A percentile compares a stretch with the other conserved stretches of the same genome.
Evolutionary conservation across 1,284 basidiomycete species (phyloP).

Genomic region (Rhodofomes roseus): DNA sequence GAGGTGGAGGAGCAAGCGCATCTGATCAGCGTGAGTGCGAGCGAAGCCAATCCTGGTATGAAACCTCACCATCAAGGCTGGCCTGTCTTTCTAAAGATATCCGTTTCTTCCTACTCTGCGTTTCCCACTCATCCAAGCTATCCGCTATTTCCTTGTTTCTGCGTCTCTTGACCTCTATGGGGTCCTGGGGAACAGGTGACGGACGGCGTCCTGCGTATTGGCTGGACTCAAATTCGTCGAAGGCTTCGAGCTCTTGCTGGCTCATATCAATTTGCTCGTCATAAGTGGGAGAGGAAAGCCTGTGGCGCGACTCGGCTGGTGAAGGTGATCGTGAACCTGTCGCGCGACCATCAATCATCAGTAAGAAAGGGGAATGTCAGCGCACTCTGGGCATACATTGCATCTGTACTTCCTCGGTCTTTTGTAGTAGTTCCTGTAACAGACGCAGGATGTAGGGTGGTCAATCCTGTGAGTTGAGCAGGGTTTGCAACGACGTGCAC

Average conservation of each 20-base stretch:
- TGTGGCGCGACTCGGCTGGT: constrained; percentile 40
- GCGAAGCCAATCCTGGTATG: too few species aligned
- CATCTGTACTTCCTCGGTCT: too few species aligned
- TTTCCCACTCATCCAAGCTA: neutral
- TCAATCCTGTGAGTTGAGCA: too few species aligned
- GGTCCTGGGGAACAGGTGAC: neutral
- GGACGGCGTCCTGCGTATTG: constrained; percentile 38
- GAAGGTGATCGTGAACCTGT: constrained; percentile 10
- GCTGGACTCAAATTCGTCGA: constrained; percentile 49
- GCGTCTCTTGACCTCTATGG: neutral
- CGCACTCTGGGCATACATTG: too few species aligned
- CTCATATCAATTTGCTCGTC: constrained; percentile 54
- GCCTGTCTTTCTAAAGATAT: neutral
- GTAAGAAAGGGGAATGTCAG: neutral
- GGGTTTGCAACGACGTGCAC: too few species aligned
- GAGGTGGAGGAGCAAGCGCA: neutral
- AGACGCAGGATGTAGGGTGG: too few species aligned
- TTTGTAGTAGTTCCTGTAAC: too few species aligned
- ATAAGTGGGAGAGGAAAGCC: constrained; percentile 68
- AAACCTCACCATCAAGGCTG: neutral
- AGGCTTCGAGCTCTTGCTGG: constrained; percentile 51
- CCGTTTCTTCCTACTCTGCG: neutral
- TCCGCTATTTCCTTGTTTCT: neutral
- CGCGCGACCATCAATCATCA: neutral
- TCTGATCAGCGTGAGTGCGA: neutral